These are phyloP conservation scores for Scheffersomyces stipitis DNA, from an alignment of 805 yeast genomes.

Conservation along the genomic window DNA sequence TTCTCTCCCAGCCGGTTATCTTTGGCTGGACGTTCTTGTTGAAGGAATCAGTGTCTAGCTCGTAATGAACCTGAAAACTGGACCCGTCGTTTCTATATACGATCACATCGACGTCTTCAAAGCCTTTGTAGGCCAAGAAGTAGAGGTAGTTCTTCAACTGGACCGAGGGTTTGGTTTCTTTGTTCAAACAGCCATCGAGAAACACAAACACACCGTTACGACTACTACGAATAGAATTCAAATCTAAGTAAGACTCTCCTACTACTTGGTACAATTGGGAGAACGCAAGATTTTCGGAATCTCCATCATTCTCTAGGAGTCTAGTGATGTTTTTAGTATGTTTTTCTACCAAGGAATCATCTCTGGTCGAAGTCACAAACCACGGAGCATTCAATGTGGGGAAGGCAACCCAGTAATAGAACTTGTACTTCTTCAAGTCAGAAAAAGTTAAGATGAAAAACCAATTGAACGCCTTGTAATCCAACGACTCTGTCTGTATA, in stretches of 20 bases:
- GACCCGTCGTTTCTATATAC: constrained; percentile 22
- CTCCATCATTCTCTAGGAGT: background rate
- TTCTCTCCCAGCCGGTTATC: constrained; percentile 89
- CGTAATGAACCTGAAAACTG: constrained; percentile 30
- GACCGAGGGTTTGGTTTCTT: constrained; percentile 43
- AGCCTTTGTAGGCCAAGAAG: constrained; percentile 34
- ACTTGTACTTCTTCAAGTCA: constrained; percentile 85
- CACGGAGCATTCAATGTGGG: constrained; percentile 64
- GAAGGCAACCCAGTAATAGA: constrained; percentile 85
- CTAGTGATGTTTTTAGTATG: background rate
- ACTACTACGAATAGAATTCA: constrained; percentile 1
- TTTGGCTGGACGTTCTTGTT: constrained; percentile 29
- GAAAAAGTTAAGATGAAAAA: constrained; percentile 62
- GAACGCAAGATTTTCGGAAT: too few species aligned
- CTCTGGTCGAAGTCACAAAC: constrained; percentile 20
- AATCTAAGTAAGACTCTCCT: constrained; percentile 2
- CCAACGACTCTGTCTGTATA: constrained; percentile 14
- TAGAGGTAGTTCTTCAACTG: constrained; percentile 60
- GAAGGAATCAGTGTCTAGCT: constrained; percentile 13
- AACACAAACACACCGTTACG: constrained; percentile 24
- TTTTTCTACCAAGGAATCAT: constrained; percentile 1
- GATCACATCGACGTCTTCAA: constrained; percentile 16
- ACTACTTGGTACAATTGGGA: constrained; percentile 13
- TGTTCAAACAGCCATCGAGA: constrained; percentile 31
- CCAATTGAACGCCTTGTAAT: constrained; percentile 13